Evolutionary conservation across 768 basidiomycete genomes (phyloP).

Genomic region (Hygrophoropsis aurantiaca): DNA sequence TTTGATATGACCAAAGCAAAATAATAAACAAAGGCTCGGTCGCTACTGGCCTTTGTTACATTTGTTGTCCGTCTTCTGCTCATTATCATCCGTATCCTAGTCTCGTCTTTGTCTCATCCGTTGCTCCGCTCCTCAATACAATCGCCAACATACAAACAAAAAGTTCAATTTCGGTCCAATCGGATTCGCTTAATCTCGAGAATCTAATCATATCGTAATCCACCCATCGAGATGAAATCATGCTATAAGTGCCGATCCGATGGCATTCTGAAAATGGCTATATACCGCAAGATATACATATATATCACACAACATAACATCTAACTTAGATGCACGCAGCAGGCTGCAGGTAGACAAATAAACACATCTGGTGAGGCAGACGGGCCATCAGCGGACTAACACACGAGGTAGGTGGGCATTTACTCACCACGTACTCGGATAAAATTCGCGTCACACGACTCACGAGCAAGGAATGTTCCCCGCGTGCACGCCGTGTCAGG

Average conservation of each 20-base stretch:
- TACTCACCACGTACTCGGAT: conserved; percentile 29
- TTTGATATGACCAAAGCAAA: conserved; percentile 5
- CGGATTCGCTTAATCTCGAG: conserved; percentile 8
- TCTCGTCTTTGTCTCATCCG: neutral
- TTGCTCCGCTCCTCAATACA: conserved; percentile 2
- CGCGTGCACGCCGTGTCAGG: conserved; percentile 18
- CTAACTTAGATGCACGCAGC: conserved; percentile 25
- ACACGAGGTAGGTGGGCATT: conserved; percentile 5
- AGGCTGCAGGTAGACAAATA: conserved; percentile 19
- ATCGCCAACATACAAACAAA: neutral
- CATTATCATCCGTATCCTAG: neutral
- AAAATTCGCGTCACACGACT: conserved; percentile 17
- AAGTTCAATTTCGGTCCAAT: conserved; percentile 9
- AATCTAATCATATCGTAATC: conserved; percentile 31
- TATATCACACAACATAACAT: conserved; percentile 11
- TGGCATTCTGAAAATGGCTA: neutral
- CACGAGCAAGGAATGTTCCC: conserved; percentile 14
- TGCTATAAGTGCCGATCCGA: neutral
- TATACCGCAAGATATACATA: conserved; percentile 6
- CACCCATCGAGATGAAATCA: conserved; percentile 16
- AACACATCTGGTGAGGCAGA: neutral
- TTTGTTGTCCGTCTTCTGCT: conserved; percentile 1
- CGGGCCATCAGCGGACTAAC: conserved; percentile 11
- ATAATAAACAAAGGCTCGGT: neutral
- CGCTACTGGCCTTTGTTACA: neutral